Percentiles rank a stretch among this genome's conserved stretches.
Evolutionary conservation across 164 flowering plant species (phyloP).

Genomic region (Piper longum): DNA sequence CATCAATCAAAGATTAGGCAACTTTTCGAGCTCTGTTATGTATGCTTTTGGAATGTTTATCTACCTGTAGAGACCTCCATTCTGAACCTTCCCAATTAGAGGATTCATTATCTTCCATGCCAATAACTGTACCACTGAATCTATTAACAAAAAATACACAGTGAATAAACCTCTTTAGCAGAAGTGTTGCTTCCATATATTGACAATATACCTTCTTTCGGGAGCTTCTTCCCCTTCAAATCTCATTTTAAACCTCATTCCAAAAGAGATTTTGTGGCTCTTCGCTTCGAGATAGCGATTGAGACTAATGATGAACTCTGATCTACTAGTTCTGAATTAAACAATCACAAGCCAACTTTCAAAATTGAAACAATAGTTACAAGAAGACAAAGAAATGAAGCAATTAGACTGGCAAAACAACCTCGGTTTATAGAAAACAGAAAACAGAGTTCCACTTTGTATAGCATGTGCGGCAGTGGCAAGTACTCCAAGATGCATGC

Average conservation of each 20-base stretch:
- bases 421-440: slow-evolving; percentile 92
- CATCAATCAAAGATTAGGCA: not conserved
- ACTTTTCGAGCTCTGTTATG: not conserved
- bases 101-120: slow-evolving; percentile 46
- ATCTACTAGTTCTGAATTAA: slow-evolving; percentile 61
- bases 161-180: not conserved
- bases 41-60: not conserved
- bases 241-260: slow-evolving; percentile 91
- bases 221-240: slow-evolving; percentile 98
- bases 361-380: not conserved
- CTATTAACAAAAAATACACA: slow-evolving; percentile 17
- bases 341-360: slow-evolving; percentile 7
- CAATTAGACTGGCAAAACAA: slow-evolving; percentile 4
- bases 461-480: slow-evolving; percentile 97
- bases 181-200: not conserved
- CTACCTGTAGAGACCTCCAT: slow-evolving; percentile 96
- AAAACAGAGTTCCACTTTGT: slow-evolving; percentile 68
- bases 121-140: slow-evolving; percentile 89
- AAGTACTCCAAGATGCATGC: slow-evolving; percentile 96
- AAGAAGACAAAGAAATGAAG: not conserved
- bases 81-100: slow-evolving; percentile 70
- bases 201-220: slow-evolving; percentile 61
- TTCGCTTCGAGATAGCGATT: slow-evolving; percentile 81
- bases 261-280: slow-evolving; percentile 58
- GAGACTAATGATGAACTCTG: slow-evolving; percentile 70